Base-by-base conservation (phyloP, 257 asterid species). In the Salvia hispanica region DNA sequence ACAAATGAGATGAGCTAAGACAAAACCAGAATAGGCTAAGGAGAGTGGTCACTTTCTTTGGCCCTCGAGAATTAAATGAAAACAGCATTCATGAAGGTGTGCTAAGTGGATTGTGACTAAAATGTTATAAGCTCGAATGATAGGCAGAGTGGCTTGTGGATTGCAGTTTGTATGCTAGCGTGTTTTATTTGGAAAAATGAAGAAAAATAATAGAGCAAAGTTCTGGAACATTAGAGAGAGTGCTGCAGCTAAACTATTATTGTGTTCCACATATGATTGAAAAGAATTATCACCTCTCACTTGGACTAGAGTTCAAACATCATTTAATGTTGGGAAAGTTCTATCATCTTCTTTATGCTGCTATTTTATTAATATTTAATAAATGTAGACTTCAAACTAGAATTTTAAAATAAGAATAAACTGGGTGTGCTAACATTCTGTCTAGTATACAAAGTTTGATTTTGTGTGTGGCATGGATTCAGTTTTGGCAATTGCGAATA, bases 201-300 rank as follows among this genome's bases (percentile, higher is more conserved):
- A 25, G 31, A 25, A 25, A 25, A 25, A 25, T 25, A 25, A 25
- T 21, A 21, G 25, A 21, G 25, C 25, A 2, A 21, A 21, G 25
- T 25, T 73, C 68, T 63, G 53, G 72, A 80, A 77, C 68, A 63
- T 63, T 71, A 43, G 51, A 62, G 77, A 64, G 51, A 44, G 11
- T 40, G 58, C 54, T 39, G 31, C 31, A 25, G 31, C 31, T 21
- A 21, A 21, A 21, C 25, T 21, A 21, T 21, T 21, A 21, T 21
- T 21, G 31, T 25, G 31, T 25, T 25, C 31, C 31, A 25, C 31
- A 2, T 25, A 12, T 69, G 63, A 25, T 47, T 37, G 61, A 34
- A 34, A 3, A 15, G 15, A n/a, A 6, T 64, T 48, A 12, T 7
- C 13, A 21, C 25, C 42, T 31, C 15, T 40, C 13, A 13, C 18